Base-by-base conservation (phyloP, 2,329 filamentous ascomycete genomes). In the Penicillium paneum region DNA sequence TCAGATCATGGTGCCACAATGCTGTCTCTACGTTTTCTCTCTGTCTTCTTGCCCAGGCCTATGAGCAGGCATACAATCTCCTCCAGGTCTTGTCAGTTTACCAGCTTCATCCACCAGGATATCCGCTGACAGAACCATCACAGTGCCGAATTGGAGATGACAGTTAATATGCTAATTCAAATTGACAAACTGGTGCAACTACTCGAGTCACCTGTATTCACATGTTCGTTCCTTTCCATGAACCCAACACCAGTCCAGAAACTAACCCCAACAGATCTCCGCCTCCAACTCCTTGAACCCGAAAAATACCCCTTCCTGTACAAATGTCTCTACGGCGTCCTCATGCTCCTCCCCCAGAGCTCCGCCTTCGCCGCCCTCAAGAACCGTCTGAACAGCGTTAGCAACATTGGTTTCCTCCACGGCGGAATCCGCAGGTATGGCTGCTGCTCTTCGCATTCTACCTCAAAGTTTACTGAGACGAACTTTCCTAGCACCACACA, bases 281-380 rank as follows among this genome's bases (percentile, higher is more conserved):
- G 94, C 40, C 86, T 99, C 47, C 94, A 99, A 70, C 82, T 99
- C 10, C 83, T 99, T 8, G 94, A 99, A 70, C 94, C 94, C 1
- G 95, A 99, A 70, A 91, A 89, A 71, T 93, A 93, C 63, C 94
- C 94, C 2, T 90, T 96, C 70, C 80, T 99, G 1, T 97, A 99
- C 79, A 97, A 97, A 76, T 99, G 94, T 74, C 84, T 99, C 45
- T 99, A 97, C 68, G 94, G 94, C 10, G 83, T 99, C 42, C 80
- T 99, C 51, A 99, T 99, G 94, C 86, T 99, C 17, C 82, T 99
- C n/a, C 94, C 94, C 0, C 94, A 99, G 75, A 97, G 93, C 15
- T 95, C 91, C 28, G 95, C 94, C 8, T 99, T 99, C 75, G 94
- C 92, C 28, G 93, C 94, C 2, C 80, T 99, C 54, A 97, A 97